A percentile compares a stretch with the other conserved stretches of the same genome.
phyloP scores from a whole-genome alignment of 768 basidiomycete genomes.

The Naganishia onofrii region DNA sequence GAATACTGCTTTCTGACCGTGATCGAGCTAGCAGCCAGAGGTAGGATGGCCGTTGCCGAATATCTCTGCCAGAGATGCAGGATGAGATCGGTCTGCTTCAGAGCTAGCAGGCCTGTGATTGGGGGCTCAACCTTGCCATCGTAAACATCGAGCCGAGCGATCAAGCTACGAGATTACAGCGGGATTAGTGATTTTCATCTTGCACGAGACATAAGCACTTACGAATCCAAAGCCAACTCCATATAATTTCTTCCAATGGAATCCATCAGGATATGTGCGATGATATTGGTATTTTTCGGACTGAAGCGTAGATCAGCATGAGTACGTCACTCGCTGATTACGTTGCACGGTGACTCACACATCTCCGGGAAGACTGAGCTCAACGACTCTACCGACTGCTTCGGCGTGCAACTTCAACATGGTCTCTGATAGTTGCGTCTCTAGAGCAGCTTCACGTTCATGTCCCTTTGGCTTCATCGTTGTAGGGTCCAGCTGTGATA shows the following conservation, averaged over 20 bases:
- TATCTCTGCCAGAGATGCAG: conserved; percentile 98
- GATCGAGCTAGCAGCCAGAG: conserved; percentile 72
- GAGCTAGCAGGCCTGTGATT: conserved; percentile 63
- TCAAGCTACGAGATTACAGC: background rate
- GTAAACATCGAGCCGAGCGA: conserved; percentile 17
- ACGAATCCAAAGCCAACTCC: conserved; percentile 91
- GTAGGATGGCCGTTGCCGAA: conserved; percentile 81
- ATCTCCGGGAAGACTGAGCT: conserved; percentile 75
- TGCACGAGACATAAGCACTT: conserved; percentile 44
- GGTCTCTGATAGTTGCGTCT: conserved; percentile 72
- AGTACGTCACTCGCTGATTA: background rate
- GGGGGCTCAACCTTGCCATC: conserved; percentile 63
- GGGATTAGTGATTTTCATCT: background rate
- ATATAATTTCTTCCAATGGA: conserved; percentile 78
- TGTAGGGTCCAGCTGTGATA: background rate
- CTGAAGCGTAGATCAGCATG: conserved; percentile 54
- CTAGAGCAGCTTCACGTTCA: conserved; percentile 79
- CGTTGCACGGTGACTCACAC: conserved; percentile 62
- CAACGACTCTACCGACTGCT: conserved; percentile 88
- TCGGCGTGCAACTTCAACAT: conserved; percentile 99
- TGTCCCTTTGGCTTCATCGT: conserved; percentile 54
- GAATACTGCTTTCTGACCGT: conserved; percentile 88
- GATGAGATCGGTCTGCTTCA: conserved; percentile 75
- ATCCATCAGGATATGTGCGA: conserved; percentile 81
- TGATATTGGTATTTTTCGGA: conserved; percentile 79